Conservation (phyloP, 2,329 filamentous ascomycete species). For the Penicillium sp. region DNA sequence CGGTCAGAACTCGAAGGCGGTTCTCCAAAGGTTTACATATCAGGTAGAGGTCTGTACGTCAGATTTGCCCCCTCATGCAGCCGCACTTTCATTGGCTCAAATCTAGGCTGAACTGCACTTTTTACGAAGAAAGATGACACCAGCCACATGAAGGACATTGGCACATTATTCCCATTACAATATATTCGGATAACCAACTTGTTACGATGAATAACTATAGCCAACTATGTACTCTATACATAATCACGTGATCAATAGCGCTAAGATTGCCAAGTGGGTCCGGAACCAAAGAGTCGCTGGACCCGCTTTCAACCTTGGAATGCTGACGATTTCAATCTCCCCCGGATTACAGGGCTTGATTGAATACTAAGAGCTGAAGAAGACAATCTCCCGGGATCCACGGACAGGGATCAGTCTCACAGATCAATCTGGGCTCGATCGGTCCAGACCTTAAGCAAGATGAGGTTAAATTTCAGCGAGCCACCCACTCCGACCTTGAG, state of each 20-base stretch:
- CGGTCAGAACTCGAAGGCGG: neutral
- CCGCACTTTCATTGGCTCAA: neutral
- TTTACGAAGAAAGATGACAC: too few relatives aligned
- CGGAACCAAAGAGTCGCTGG: neutral
- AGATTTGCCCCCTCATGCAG: neutral
- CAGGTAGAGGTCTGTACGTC: neutral
- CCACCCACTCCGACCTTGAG: slow-evolving; percentile 33
- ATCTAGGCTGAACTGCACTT: too few relatives aligned
- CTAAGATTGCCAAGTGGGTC: neutral
- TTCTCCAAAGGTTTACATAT: neutral
- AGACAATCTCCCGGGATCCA: neutral
- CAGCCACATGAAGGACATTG: neutral
- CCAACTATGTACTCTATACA: neutral
- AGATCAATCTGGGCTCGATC: neutral
- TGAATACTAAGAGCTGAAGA: neutral
- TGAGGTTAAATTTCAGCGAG: slow-evolving; percentile 34
- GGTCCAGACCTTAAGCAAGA: slow-evolving; percentile 1
- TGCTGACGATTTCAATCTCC: slow-evolving; percentile 1
- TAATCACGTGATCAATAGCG: neutral
- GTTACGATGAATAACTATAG: neutral
- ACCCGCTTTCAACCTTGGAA: slow-evolving; percentile 6
- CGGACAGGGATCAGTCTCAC: neutral
- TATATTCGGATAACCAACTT: neutral
- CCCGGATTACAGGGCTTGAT: neutral
- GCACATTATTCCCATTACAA: neutral